Evolutionary conservation across 192 early-diverging fungal species (phyloP).

Genomic region (Backusella psychrophila): DNA sequence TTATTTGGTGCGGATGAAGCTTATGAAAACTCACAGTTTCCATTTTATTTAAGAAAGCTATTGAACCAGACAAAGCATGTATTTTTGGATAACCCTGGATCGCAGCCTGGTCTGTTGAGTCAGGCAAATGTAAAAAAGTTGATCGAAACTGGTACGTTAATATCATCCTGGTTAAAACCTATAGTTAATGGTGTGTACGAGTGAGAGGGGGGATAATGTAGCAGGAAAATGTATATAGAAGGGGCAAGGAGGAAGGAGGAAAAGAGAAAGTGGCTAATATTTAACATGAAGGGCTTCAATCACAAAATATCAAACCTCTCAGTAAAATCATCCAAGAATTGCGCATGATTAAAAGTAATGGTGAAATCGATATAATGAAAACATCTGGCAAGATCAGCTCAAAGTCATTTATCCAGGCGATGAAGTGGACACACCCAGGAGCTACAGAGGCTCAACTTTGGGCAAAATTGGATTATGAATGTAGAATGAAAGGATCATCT

Average conservation of each 20-base stretch:
- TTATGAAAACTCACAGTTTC: constrained; percentile 28
- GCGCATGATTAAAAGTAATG: constrained; percentile 73
- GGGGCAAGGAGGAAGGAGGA: background rate
- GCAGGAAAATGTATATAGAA: background rate
- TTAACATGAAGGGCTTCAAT: constrained; percentile 4
- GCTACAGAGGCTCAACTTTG: constrained; percentile 74
- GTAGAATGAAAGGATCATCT: constrained; percentile 56
- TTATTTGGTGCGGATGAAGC: constrained; percentile 83
- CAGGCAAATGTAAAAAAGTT: background rate
- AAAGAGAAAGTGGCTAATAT: background rate
- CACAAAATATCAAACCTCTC: constrained; percentile 39
- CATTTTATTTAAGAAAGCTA: constrained; percentile 6
- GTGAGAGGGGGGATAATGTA: background rate
- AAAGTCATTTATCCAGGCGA: constrained; percentile 76
- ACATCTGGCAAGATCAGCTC: constrained; percentile 74
- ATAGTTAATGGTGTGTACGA: background rate
- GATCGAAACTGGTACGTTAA: constrained; percentile 22
- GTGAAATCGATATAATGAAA: constrained; percentile 80
- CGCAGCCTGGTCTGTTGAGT: constrained; percentile 8
- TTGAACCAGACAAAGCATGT: constrained; percentile 18
- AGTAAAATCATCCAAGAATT: constrained; percentile 70
- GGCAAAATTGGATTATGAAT: constrained; percentile 73
- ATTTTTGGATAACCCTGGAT: constrained; percentile 27
- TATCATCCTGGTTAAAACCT: background rate
- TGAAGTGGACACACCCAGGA: constrained; percentile 70